Evolutionary conservation across 495 filamentous ascomycete genomes (phyloP).

Genomic region (Aspergillus saccharolyticus): DNA sequence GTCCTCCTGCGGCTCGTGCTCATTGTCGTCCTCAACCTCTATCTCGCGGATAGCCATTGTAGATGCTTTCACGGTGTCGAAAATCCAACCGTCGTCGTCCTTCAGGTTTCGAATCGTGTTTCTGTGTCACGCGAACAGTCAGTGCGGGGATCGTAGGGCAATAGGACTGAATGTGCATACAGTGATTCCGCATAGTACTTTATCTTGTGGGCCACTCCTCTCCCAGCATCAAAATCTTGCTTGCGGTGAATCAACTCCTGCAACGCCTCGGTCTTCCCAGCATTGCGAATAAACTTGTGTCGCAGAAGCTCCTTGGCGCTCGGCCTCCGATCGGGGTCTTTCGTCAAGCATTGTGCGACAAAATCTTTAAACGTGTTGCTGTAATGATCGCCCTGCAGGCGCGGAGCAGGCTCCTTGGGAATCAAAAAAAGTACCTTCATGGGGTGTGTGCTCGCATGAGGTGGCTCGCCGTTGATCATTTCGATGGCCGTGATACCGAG

Average conservation of each 20-base stretch:
- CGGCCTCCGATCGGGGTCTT: conserved; percentile 78
- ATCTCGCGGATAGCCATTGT: conserved; percentile 41
- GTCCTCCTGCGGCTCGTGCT: conserved; percentile 27
- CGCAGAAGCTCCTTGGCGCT: conserved; percentile 84
- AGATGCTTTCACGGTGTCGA: conserved; percentile 82
- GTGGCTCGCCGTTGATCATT: conserved; percentile 87
- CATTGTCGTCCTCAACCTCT: conserved; percentile 30
- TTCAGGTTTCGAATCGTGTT: conserved; percentile 56
- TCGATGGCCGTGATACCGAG: conserved; percentile 95
- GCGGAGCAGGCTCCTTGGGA: conserved; percentile 82
- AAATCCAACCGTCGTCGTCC: conserved; percentile 91
- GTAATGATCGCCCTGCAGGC: conserved; percentile 76
- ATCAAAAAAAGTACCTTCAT: conserved; percentile 99
- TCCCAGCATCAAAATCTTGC: conserved; percentile 68
- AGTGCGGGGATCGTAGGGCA: conserved; percentile 1
- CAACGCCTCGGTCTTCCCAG: conserved; percentile 76
- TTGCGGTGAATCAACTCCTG: conserved; percentile 84
- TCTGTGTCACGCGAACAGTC: conserved; percentile 22
- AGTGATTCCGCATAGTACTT: conserved; percentile 89
- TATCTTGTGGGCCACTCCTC: conserved; percentile 54
- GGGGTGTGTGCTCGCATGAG: conserved; percentile 83
- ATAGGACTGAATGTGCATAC: conserved; percentile 31
- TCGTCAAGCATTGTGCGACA: conserved; percentile 79
- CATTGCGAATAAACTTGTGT: conserved; percentile 82
- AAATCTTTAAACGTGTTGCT: conserved; percentile 94